These are phyloP conservation scores for Tympanopsis confertula DNA, from an alignment of 2,329 filamentous ascomycete species.

Conservation along the genomic window DNA sequence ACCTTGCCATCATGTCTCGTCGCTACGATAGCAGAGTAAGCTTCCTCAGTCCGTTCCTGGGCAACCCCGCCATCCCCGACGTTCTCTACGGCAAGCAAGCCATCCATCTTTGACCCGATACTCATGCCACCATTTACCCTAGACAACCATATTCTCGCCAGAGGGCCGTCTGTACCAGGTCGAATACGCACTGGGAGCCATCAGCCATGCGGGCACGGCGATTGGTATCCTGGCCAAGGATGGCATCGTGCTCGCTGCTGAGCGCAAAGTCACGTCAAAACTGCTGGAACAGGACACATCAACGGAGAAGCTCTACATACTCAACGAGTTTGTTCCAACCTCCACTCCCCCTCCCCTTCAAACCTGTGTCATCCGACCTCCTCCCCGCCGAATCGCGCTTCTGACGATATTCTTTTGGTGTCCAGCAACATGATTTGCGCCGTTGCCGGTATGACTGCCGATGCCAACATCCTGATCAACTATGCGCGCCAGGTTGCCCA, in stretches of 20 bases:
- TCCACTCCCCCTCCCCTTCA: conserved; percentile 1
- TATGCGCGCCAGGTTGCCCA: conserved; percentile 95
- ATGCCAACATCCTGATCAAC: conserved; percentile 99
- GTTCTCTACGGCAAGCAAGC: neutral
- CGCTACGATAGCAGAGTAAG: conserved; percentile 93
- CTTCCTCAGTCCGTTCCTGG: conserved; percentile 14
- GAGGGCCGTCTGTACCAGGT: conserved; percentile 98
- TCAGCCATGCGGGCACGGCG: conserved; percentile 94
- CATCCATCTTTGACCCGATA: neutral
- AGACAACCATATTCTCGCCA: conserved; percentile 99
- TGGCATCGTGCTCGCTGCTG: conserved; percentile 93
- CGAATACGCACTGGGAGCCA: conserved; percentile 97
- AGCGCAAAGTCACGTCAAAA: conserved; percentile 99
- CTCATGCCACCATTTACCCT: conserved; percentile 10
- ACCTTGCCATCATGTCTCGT: conserved; percentile 76
- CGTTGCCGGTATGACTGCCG: conserved; percentile 96
- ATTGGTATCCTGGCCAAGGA: conserved; percentile 94
- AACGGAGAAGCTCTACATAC: conserved; percentile 97
- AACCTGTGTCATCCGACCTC: neutral
- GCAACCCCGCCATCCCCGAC: conserved; percentile 5
- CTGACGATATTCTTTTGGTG: neutral
- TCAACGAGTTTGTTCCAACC: conserved; percentile 69
- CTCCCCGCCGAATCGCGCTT: conserved; percentile 5
- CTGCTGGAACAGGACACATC: conserved; percentile 97
- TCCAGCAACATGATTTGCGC: conserved; percentile 98